Conservation (phyloP, 192 early-diverging fungal species). For the Linnemannia elongata region DNA sequence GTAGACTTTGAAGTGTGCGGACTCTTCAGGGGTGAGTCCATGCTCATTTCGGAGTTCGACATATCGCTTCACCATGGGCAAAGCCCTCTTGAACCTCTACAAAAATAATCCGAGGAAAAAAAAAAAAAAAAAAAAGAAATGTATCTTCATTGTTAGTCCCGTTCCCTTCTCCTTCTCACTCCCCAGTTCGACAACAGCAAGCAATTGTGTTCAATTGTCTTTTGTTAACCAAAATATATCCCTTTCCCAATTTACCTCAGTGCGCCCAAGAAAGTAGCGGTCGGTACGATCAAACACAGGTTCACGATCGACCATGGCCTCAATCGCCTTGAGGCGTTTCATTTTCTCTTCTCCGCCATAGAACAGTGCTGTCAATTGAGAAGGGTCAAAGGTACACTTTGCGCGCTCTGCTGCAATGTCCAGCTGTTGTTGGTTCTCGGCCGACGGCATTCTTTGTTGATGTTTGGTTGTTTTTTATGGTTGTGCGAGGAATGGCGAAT, state of each 20-base stretch:
- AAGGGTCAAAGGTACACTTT: conserved; percentile 58
- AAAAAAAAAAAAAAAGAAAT: too few species aligned
- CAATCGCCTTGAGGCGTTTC: conserved; percentile 42
- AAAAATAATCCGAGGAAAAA: background rate
- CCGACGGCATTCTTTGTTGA: conserved; percentile 7
- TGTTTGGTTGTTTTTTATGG: background rate
- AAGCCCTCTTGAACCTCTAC: conserved; percentile 59
- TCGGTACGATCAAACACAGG: conserved; percentile 60
- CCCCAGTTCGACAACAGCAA: too few species aligned
- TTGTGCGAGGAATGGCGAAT: background rate
- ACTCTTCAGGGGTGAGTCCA: conserved; percentile 59
- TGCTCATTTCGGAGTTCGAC: conserved; percentile 62
- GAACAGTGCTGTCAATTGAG: conserved; percentile 57
- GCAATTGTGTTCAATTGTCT: background rate
- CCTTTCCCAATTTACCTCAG: conserved; percentile 54
- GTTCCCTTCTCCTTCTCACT: background rate
- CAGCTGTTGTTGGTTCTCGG: conserved; percentile 45
- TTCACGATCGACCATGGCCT: conserved; percentile 59
- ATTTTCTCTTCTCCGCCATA: conserved; percentile 59
- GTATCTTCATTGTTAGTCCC: background rate
- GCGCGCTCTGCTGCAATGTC: conserved; percentile 62
- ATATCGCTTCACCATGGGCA: conserved; percentile 61
- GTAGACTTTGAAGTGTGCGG: conserved; percentile 56
- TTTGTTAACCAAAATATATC: background rate
- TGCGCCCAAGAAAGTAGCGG: conserved; percentile 64